Base-by-base conservation (phyloP, 2,329 filamentous ascomycete genomes). In the Periconia digitata region DNA sequence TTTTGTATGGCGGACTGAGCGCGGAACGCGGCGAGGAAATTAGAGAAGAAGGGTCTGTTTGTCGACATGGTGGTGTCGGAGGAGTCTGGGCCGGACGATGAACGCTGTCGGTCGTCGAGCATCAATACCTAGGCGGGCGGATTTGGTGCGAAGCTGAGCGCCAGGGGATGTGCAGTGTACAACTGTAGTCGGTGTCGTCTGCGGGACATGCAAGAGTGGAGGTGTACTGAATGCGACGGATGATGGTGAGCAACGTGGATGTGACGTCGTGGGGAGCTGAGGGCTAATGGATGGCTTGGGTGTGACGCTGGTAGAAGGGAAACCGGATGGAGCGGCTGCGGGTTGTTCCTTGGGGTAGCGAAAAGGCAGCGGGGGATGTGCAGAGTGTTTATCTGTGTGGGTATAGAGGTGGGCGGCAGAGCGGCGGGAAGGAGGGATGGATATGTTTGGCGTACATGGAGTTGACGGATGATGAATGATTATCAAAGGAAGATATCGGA, bases 1-100 rank as follows among this genome's bases (percentile, higher is more conserved):
- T 85, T 85, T 55, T 82, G 74, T 21, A 79, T 77, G 47, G 78
- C 75, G 36, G 83, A 83, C 63, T 86, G 83, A 43, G 84, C 82
- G 43, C 84, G 79, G 63, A 87, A 87, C 53, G 84, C 83, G 40
- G 84, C 80, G 53, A 87, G 79, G 72, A 87, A 85, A 74, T 83
- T 84, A 57, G 83, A 78, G 60, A 87, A 77, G 72, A 87, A 87
- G 40, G 79, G 84, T 49, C 83, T 74, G 72, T 86, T 85, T 55
- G 81, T 85, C 2, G 82, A 80, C 83, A 86, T 86, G 59, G 50
- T 74, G 49, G 49, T 47, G 49, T 43, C 44, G 8, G 58, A 46
- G 35, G 53, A 43, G 29, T 53, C 51, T 35, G 46, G 60, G 46
- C 50, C 47, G 50, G 59, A 45, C 27, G 54, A 48, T 37, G 49